These are phyloP conservation scores for Kodamaea anthophila DNA, from an alignment of 1,139 yeast genomes.

Conservation along the genomic window DNA sequence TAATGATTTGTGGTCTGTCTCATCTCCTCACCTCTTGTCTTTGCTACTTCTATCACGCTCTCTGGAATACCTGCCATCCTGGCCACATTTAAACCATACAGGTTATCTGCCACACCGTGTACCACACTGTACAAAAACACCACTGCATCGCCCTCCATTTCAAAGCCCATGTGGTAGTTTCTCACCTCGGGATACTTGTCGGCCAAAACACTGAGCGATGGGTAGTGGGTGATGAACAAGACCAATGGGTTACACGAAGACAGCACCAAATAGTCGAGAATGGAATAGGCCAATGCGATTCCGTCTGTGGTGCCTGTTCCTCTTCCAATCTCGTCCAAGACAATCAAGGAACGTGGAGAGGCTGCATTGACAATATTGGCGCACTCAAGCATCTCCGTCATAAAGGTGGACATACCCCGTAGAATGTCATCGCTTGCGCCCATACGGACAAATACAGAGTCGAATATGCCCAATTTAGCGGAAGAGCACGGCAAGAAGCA, in stretches of 20 bases:
- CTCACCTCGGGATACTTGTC: conserved; percentile 36
- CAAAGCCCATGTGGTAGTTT: conserved; percentile 73
- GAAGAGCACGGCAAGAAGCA: conserved; percentile 35
- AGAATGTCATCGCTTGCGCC: conserved; percentile 71
- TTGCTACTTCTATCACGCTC: conserved; percentile 46
- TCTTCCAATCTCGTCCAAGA: conserved; percentile 64
- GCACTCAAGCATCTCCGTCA: conserved; percentile 69
- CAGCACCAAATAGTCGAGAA: conserved; percentile 57
- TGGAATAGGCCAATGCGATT: conserved; percentile 74
- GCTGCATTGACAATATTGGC: conserved; percentile 43
- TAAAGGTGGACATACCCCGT: conserved; percentile 67
- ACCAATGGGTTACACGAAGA: conserved; percentile 46
- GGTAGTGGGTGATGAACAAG: conserved; percentile 84
- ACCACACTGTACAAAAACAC: conserved; percentile 60
- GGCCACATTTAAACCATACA: conserved; percentile 79
- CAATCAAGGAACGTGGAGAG: conserved; percentile 48
- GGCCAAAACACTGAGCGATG: conserved; percentile 56
- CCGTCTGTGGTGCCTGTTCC: conserved; percentile 92
- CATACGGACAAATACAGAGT: conserved; percentile 53
- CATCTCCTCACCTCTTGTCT: conserved; percentile 35
- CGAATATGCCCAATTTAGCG: conserved; percentile 54
- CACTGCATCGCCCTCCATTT: conserved; percentile 37
- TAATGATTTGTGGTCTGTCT: too few species aligned
- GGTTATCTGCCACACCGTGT: conserved; percentile 54
- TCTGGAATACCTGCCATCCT: conserved; percentile 57